Evolutionary conservation across 208 protist species (phyloP), one percentile per base, ranked within the genome.

Genomic region (Crithidia bombi): DNA sequence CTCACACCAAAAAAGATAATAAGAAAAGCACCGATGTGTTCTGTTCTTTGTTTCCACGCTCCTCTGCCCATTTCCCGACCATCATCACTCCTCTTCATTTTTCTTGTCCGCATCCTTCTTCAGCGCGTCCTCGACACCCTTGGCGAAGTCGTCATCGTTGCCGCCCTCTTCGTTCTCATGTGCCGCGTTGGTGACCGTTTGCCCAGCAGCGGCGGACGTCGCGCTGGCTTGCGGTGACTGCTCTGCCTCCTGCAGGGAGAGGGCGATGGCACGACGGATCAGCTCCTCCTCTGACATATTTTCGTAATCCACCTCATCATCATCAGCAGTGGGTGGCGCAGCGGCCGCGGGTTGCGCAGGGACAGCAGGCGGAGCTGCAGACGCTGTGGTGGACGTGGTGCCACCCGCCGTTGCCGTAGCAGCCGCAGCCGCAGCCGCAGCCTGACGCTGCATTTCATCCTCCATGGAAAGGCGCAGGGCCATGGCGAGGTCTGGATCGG

Each of bases 401-500:
- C 15, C 32, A 1, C 71, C 46, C 3, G 57, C 21, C 11, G 58
- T 19, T 9, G 59, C 36, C 15, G 65, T 25, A 28, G 51, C 51
- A 17, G 73, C 67, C 28, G 66, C 77, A 0, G 80, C 81, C 5
- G 86, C 85, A 0, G 56, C 89, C 5, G 82, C 88, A 12, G 95
- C 92, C 67, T 94, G 84, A 28, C 94, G 81, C 73, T 91, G 92
- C 77, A 95, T 78, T 65, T 98, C 93, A 65, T 98, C 96, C 75
- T 98, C 96, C 81, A 98, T 91, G 4, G 95, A 98, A 51, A 98
- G 80, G 36, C 92, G 92, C 43, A 98, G 80, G n/a, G 91, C 96
- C 94, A 98, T 94, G 23, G 93, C 96, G 17, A 99, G 83, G 51
- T 99, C 96, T 0, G 96, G 97, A 68, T 99, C 96, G 15, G 93